A percentile compares a stretch with the other conserved stretches of the same genome.
phyloP scores from a whole-genome alignment of 768 basidiomycete genomes.

The Hydnomerulius pinastri region DNA sequence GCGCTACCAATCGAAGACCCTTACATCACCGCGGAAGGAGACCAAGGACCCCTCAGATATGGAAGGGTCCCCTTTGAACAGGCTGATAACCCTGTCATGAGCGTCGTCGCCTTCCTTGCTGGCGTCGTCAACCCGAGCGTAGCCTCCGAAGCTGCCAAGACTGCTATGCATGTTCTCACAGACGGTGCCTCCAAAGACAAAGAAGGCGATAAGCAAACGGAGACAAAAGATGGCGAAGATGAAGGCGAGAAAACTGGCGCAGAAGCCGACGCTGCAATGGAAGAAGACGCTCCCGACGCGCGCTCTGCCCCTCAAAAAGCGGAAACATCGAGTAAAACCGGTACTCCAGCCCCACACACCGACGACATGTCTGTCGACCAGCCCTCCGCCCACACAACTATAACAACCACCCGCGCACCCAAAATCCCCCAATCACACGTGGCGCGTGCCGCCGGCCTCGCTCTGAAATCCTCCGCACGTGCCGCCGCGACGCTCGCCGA shows the following conservation, averaged over 20 bases:
- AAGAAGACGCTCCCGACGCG: constrained; percentile 29
- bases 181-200: constrained; percentile 50
- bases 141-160: constrained; percentile 92
- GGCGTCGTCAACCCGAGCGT: constrained; percentile 89
- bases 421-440: constrained; percentile 72
- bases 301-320: constrained; percentile 9
- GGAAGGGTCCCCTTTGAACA: constrained; percentile 88
- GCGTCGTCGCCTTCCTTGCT: constrained; percentile 95
- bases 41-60: constrained; percentile 74
- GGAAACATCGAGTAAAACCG: constrained; percentile 17
- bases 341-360: constrained; percentile 16
- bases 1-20: constrained; percentile 96
- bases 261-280: constrained; percentile 42
- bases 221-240: constrained; percentile 36
- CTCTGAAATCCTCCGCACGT: constrained; percentile 86
- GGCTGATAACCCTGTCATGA: constrained; percentile 97
- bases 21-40: constrained; percentile 77
- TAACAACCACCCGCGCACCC: constrained; percentile 28
- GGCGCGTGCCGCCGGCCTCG: constrained; percentile 80
- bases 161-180: constrained; percentile 79
- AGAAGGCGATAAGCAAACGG: constrained; percentile 24
- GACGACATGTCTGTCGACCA: constrained; percentile 54
- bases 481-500: constrained; percentile 80
- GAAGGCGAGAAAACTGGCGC: constrained; percentile 41
- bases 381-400: constrained; percentile 30